Evolutionary conservation across 805 yeast genomes (phyloP), one percentile per base, ranked within the genome.

Genomic region (Cyberlindnera japonica): DNA sequence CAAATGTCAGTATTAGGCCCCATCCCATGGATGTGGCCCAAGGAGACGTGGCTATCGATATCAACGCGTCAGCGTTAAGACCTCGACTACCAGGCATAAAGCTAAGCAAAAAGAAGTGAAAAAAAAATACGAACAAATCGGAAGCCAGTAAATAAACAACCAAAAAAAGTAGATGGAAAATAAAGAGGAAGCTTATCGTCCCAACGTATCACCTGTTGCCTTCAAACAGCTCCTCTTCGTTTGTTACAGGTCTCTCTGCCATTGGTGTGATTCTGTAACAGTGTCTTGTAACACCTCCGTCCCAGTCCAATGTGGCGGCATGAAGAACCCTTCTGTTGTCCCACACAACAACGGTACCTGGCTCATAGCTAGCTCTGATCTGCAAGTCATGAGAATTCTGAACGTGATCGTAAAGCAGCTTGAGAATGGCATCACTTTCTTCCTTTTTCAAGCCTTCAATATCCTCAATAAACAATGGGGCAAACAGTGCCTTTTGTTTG

Each of bases 261-360:
- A 75, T 74, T 4, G 84, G 80, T 14, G 89, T 82, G 43, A 83
- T 74, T 61, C 91, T 74, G 55, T 79, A 78, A 9, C 84, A 85
- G 50, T 83, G 91, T 61, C 93, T 75, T 17, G 77, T 69, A 27
- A 71, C 75, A 14, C 83, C 80, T 33, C 74, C 69, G 49, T 75
- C 82, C 81, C 86, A 83, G 54, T 84, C 91, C 40, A 77, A 72
- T 14, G 79, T 69, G 13, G 89, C 88, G 12, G 84, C 68, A 59
- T 84, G 93, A 18, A 74, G 63, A 10, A 79, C 74, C 55, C 82
- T 68, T 58, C 93, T 77, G 68, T 84, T 84, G 55, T 84, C 93
- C 91, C 91, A 84, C 20, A 82, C 61, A 15, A 80, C 86, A 37
- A 84, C 82, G 2, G 88, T 74, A 35, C 74, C 73, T 38, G 81